Conservation (phyloP, 2,329 filamentous ascomycete species). For the Aspergillus chevalieri region DNA sequence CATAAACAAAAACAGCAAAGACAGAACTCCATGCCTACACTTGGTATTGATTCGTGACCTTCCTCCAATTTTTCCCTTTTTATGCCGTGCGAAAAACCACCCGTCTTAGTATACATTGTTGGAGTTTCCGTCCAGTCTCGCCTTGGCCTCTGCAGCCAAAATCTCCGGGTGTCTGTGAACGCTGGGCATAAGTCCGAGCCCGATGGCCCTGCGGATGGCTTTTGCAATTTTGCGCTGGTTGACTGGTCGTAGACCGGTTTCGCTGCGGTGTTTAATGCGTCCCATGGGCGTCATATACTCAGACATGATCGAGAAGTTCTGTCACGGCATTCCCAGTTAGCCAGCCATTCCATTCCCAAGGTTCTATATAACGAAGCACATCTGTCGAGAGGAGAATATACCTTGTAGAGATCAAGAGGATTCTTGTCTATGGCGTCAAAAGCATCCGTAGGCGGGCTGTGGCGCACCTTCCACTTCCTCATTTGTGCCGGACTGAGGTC, state of each 20-base stretch:
- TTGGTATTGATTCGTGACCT: neutral
- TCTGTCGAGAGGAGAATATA: slow-evolving; percentile 37
- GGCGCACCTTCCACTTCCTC: slow-evolving; percentile 66
- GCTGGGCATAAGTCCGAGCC: slow-evolving; percentile 85
- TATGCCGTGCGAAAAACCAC: neutral
- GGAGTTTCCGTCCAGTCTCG: slow-evolving; percentile 18
- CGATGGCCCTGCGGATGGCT: slow-evolving; percentile 81
- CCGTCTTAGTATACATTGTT: neutral
- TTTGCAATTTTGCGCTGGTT: slow-evolving; percentile 94
- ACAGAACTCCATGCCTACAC: neutral
- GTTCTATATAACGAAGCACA: neutral
- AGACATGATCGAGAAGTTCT: slow-evolving; percentile 91
- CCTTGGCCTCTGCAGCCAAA: slow-evolving; percentile 42
- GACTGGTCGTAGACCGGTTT: slow-evolving; percentile 74
- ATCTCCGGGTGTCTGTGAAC: slow-evolving; percentile 85
- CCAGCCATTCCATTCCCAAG: neutral
- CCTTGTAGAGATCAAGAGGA: slow-evolving; percentile 81
- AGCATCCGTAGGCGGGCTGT: slow-evolving; percentile 57
- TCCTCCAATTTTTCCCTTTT: neutral
- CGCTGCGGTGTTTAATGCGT: slow-evolving; percentile 68
- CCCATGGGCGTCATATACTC: slow-evolving; percentile 83
- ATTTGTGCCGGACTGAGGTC: slow-evolving; percentile 75
- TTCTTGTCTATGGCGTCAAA: slow-evolving; percentile 75
- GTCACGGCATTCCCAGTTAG: slow-evolving; percentile 5
- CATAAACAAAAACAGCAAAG: neutral